These are phyloP conservation scores for Talaromyces sp. DNA, from an alignment of 2,329 filamentous ascomycete species.

Conservation along the genomic window DNA sequence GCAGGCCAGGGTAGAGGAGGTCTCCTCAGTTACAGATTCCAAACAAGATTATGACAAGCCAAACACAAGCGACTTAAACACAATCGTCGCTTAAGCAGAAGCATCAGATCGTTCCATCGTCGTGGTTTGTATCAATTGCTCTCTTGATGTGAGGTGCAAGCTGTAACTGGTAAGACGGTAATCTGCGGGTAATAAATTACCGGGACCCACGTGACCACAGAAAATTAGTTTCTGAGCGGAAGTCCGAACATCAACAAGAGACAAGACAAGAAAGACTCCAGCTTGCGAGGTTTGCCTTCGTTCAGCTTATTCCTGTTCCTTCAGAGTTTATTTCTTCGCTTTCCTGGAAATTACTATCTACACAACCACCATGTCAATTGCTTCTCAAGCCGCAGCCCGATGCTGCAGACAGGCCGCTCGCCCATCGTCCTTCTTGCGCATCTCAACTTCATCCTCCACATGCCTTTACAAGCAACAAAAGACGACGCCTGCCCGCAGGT, in stretches of 20 bases:
- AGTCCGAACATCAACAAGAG: slow-evolving; percentile 7
- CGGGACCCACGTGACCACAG: slow-evolving; percentile 8
- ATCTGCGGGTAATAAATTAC: background rate
- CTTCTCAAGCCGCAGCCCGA: slow-evolving; percentile 35
- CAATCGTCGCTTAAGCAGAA: background rate
- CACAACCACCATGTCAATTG: slow-evolving; percentile 31
- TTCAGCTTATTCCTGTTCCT: background rate
- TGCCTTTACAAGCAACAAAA: slow-evolving; percentile 25
- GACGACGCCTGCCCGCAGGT: slow-evolving; percentile 57
- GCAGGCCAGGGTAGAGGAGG: background rate
- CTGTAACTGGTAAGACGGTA: background rate
- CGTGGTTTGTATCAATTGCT: background rate
- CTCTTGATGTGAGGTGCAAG: background rate
- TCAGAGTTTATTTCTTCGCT: background rate
- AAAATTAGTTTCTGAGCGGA: slow-evolving; percentile 13
- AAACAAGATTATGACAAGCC: background rate
- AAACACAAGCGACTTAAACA: background rate
- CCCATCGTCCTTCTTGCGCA: slow-evolving; percentile 33
- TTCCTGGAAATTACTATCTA: background rate
- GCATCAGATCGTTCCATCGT: background rate
- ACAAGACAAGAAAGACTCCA: background rate
- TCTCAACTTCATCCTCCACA: slow-evolving; percentile 29
- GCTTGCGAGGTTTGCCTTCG: background rate
- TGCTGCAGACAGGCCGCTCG: slow-evolving; percentile 39
- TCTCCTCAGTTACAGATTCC: background rate